phyloP scores from a whole-genome alignment of 257 asterid genomes.

The Solanum etuberosum region DNA sequence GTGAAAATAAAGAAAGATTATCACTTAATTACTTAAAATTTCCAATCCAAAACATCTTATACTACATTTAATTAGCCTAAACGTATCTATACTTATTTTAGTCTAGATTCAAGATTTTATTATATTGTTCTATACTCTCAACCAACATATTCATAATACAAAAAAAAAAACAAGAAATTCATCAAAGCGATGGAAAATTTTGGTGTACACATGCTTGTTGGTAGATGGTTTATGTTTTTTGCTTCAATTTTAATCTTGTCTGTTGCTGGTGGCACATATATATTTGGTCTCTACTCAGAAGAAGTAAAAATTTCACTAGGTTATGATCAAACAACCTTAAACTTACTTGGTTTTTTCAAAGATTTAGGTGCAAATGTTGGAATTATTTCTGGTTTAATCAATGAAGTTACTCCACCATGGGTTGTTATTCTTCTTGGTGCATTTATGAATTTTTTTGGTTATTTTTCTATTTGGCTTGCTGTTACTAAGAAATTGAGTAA shows the following conservation, averaged over 20 bases:
- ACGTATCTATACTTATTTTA: not conserved
- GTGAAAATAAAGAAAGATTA: not conserved
- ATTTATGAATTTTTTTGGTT: constrained; percentile 45
- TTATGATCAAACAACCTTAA: constrained; percentile 56
- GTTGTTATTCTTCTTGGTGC: constrained; percentile 40
- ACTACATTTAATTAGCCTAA: not conserved
- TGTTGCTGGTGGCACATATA: constrained; percentile 56
- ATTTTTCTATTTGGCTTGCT: constrained; percentile 55
- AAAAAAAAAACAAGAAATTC: not conserved
- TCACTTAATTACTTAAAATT: not conserved
- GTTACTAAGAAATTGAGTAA: constrained; percentile 17
- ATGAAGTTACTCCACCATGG: constrained; percentile 56
- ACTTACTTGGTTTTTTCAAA: constrained; percentile 47
- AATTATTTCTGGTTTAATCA: constrained; percentile 39
- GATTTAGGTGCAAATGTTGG: constrained; percentile 62
- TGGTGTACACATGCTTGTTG: constrained; percentile 17
- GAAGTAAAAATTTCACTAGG: constrained; percentile 40
- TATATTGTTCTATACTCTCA: not conserved
- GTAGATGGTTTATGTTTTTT: constrained; percentile 59
- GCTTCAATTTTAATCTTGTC: constrained; percentile 47
- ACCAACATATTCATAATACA: not conserved
- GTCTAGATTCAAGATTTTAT: not conserved
- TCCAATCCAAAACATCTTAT: not conserved
- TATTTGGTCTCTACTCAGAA: constrained; percentile 49
- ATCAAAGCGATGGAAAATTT: constrained; percentile 6